Evolutionary conservation across 257 asterid genomes (phyloP), one percentile per base, ranked within the genome.

Genomic region (Datura wrightii): DNA sequence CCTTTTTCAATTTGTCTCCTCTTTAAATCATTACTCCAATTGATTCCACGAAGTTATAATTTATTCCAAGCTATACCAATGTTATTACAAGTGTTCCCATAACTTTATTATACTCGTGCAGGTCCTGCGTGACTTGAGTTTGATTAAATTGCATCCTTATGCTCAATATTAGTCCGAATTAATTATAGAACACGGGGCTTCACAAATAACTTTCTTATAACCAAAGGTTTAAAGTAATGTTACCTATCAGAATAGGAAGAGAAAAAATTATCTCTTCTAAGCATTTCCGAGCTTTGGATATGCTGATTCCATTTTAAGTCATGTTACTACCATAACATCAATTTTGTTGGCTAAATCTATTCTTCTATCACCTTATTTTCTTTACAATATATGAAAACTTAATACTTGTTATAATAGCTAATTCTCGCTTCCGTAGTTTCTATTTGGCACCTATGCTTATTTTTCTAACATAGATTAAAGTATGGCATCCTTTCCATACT

Each of bases 281-380:
- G 42, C 19, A 74, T 74, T 42, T 74, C 60, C 48, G 39, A 74
- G 13, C 80, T 13, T 74, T 48, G 58, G 42, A 46, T 48, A 6
- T 24, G 60, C 46, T 76, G 62, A 76, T 76, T 76, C 82, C 41
- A 50, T 5, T 11, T 31, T 76, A 50, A 31, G 62, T 76, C 19
- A 34, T 76, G 46, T 76, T 76, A 48, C 62, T 76, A 52, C 82
- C 42, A 14, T 44, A 39, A 39, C 24, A 31, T 31, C 62, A 37
- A 41, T 67, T 50, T 76, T 14, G 46, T 31, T 76, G 24, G 31
- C 82, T 76, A 44, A 50, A 76, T 76, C 46, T 50, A 50, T 6
- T 76, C 5, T 19, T 44, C 42, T 74, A 13, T 74, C 42, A 19
- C 58, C 19, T 48, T 74, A 46, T 74, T 18, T 71, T 71, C 56